Conservation (phyloP, 768 basidiomycete genomes). For the Coprinopsis marcescibilis region DNA sequence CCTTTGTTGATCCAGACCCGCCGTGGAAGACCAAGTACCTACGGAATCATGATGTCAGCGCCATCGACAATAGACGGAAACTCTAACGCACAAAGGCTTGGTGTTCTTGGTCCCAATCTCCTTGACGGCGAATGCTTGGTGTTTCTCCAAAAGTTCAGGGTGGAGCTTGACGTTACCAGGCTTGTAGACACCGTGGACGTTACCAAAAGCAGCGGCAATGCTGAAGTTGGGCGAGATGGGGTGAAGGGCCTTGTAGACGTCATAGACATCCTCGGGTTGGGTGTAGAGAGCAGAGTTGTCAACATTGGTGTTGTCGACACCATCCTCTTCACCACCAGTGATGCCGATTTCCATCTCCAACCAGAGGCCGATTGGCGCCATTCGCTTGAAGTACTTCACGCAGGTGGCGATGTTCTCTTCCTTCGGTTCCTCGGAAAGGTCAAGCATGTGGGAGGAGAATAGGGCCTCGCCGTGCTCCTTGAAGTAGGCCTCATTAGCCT, state of each 20-base stretch:
- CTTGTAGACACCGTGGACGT: constrained; percentile 99
- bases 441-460: constrained; percentile 98
- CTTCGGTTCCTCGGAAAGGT: constrained; percentile 88
- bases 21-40: constrained; percentile 99
- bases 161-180: constrained; percentile 94
- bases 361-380: constrained; percentile 90
- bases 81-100: constrained; percentile 71
- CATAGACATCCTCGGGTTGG: constrained; percentile 93
- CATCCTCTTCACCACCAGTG: constrained; percentile 99
- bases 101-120: constrained; percentile 57
- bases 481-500: constrained; percentile 90
- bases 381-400: constrained; percentile 90
- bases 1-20: constrained; percentile 94
- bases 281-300: constrained; percentile 96
- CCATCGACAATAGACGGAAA: background rate
- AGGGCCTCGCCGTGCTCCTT: constrained; percentile 82
- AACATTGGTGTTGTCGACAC: constrained; percentile 94
- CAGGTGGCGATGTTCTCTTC: constrained; percentile 94
- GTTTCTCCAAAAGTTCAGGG: constrained; percentile 87
- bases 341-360: constrained; percentile 99
- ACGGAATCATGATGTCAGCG: constrained; percentile 4
- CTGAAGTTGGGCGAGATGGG: constrained; percentile 89
- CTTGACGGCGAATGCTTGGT: constrained; percentile 70
- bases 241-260: constrained; percentile 81
- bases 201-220: constrained; percentile 97